phyloP scores from a whole-genome alignment of 2,329 filamentous ascomycete species.

The Aspergillus pseudotamarii region DNA sequence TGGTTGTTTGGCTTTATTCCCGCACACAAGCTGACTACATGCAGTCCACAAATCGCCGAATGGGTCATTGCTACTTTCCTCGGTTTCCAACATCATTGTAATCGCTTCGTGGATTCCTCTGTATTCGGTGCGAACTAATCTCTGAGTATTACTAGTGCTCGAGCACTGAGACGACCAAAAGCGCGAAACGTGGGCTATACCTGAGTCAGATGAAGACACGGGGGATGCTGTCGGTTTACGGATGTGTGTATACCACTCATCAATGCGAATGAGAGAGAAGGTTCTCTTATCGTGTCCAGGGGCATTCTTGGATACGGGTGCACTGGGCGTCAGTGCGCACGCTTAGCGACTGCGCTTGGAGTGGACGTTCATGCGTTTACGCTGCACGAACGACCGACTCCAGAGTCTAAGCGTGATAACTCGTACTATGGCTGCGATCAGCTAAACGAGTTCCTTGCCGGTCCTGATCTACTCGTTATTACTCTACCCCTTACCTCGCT shows the following conservation, averaged over 20 bases:
- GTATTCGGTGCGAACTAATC: not conserved
- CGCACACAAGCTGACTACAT: not conserved
- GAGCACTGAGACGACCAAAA: constrained; percentile 2
- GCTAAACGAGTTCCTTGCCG: constrained; percentile 6
- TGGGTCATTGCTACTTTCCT: constrained; percentile 8
- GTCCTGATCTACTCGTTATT: constrained; percentile 8
- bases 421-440: not conserved
- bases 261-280: not conserved
- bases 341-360: constrained; percentile 4
- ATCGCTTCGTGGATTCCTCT: not conserved
- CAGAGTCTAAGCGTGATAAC: not conserved
- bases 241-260: not conserved
- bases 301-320: constrained; percentile 5
- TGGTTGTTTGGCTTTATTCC: not conserved
- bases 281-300: not conserved
- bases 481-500: not conserved
- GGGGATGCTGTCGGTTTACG: constrained; percentile 5
- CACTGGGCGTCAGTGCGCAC: constrained; percentile 4
- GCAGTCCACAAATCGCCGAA: constrained; percentile 8
- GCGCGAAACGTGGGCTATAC: not conserved
- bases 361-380: constrained; percentile 5
- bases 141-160: not conserved
- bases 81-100: constrained; percentile 3
- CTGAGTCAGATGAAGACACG: constrained; percentile 2
- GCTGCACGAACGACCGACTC: constrained; percentile 1